phyloP scores from a whole-genome alignment of 2,329 filamentous ascomycete species.

The Penicillium olsonii region DNA sequence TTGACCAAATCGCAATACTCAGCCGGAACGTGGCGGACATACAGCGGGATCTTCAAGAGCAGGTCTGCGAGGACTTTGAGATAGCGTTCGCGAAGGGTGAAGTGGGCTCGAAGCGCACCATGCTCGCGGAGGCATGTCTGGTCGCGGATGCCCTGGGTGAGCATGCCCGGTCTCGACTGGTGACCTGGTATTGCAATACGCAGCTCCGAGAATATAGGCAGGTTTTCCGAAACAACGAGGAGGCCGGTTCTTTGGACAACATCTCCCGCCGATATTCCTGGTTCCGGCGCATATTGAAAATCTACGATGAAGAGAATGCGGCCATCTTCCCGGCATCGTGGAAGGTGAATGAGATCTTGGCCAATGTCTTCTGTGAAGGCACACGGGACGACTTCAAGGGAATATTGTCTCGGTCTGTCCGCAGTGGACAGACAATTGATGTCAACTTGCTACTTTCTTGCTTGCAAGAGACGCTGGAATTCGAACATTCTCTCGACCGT shows the following conservation, averaged over 20 bases:
- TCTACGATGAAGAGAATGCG: conserved; percentile 90
- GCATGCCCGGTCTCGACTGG: conserved; percentile 73
- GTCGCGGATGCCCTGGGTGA: conserved; percentile 96
- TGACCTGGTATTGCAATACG: conserved; percentile 98
- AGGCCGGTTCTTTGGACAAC: conserved; percentile 94
- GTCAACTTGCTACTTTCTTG: conserved; percentile 87
- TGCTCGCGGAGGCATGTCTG: conserved; percentile 81
- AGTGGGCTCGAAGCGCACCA: conserved; percentile 66
- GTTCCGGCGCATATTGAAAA: conserved; percentile 95
- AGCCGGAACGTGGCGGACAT: conserved; percentile 91
- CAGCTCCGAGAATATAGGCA: conserved; percentile 93
- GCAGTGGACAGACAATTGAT: conserved; percentile 77
- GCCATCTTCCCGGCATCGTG: conserved; percentile 83
- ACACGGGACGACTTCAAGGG: conserved; percentile 94
- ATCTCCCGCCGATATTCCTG: conserved; percentile 93
- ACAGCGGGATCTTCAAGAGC: conserved; percentile 88
- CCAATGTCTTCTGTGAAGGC: conserved; percentile 91
- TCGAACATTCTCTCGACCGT: conserved; percentile 87
- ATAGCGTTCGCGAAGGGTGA: conserved; percentile 89
- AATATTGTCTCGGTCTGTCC: conserved; percentile 85
- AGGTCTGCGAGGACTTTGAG: conserved; percentile 99
- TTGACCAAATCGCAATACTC: conserved; percentile 93
- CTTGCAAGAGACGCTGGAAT: conserved; percentile 92
- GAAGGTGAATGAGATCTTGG: conserved; percentile 86
- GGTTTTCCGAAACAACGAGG: conserved; percentile 93